phyloP scores from a whole-genome alignment of 805 yeast species.

The Candida andamanensis region DNA sequence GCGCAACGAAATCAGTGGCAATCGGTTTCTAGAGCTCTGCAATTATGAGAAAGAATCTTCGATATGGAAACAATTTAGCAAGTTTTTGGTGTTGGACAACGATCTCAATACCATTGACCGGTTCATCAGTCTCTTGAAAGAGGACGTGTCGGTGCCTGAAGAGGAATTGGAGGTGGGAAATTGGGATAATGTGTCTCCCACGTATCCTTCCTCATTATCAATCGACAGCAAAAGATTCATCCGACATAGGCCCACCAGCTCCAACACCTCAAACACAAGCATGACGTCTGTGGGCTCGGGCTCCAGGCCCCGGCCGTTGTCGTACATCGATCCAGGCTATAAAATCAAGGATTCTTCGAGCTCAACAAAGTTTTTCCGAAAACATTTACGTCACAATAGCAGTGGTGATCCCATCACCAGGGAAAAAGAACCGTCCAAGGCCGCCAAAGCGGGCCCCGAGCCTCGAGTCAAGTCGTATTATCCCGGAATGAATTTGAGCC shows the following conservation, averaged over 20 bases:
- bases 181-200: constrained; percentile 10
- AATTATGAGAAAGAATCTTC: constrained; percentile 51
- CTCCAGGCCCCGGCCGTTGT: constrained; percentile 31
- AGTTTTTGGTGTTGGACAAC: constrained; percentile 33
- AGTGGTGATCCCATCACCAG: not conserved
- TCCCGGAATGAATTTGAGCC: constrained; percentile 13
- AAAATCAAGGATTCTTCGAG: constrained; percentile 17
- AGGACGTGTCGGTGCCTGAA: constrained; percentile 11
- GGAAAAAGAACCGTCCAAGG: constrained; percentile 3
- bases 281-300: constrained; percentile 6
- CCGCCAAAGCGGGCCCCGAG: not conserved
- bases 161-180: constrained; percentile 2
- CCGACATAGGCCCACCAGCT: constrained; percentile 17
- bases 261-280: constrained; percentile 15
- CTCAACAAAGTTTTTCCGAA: constrained; percentile 48
- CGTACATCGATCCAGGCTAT: constrained; percentile 30
- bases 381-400: constrained; percentile 54
- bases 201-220: constrained; percentile 9
- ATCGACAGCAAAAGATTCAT: constrained; percentile 27
- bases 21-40: constrained; percentile 58
- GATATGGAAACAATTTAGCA: constrained; percentile 43
- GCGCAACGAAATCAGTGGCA: constrained; percentile 53
- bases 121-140: constrained; percentile 21
- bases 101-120: constrained; percentile 51
- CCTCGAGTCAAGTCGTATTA: constrained; percentile 12